Conservation (phyloP, 768 basidiomycete species). For the Hydnum rufescens region DNA sequence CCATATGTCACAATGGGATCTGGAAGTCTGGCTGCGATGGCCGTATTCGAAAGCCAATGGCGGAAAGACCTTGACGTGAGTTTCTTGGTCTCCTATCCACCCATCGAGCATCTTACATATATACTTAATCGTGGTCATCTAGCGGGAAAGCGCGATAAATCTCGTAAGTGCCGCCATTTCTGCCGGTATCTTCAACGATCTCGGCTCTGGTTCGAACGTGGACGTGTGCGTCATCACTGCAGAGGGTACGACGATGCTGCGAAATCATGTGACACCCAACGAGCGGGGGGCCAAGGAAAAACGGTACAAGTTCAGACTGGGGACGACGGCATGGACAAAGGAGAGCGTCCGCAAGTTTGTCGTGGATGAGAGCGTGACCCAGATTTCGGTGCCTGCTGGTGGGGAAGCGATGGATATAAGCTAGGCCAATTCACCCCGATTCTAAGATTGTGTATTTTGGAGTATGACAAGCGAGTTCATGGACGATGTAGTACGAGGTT, state of each 20-base stretch:
- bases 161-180: slow-evolving; percentile 76
- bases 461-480: no score
- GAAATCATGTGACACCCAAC: slow-evolving; percentile 88
- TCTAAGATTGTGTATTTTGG: no score
- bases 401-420: slow-evolving; percentile 71
- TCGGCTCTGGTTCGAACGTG: slow-evolving; percentile 96
- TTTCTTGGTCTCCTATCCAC: slow-evolving; percentile 4
- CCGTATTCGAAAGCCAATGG: slow-evolving; percentile 85
- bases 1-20: slow-evolving; percentile 99
- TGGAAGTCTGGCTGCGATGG: slow-evolving; percentile 93
- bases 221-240: slow-evolving; percentile 93
- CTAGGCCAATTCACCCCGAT: no score
- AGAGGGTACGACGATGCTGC: slow-evolving; percentile 70
- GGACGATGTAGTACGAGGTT: no score
- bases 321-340: slow-evolving; percentile 78
- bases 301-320: slow-evolving; percentile 48
- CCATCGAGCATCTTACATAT: background rate
- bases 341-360: slow-evolving; percentile 57
- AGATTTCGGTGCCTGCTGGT: slow-evolving; percentile 17
- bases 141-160: slow-evolving; percentile 64
- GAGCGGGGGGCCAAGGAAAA: slow-evolving; percentile 47
- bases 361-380: slow-evolving; percentile 46
- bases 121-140: no score
- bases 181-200: slow-evolving; percentile 97
- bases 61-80: slow-evolving; percentile 58